A percentile compares a stretch with the other conserved stretches of the same genome.
These are phyloP conservation scores for Fusarium hainanense DNA, from an alignment of 2,329 filamentous ascomycete genomes.

Conservation along the genomic window DNA sequence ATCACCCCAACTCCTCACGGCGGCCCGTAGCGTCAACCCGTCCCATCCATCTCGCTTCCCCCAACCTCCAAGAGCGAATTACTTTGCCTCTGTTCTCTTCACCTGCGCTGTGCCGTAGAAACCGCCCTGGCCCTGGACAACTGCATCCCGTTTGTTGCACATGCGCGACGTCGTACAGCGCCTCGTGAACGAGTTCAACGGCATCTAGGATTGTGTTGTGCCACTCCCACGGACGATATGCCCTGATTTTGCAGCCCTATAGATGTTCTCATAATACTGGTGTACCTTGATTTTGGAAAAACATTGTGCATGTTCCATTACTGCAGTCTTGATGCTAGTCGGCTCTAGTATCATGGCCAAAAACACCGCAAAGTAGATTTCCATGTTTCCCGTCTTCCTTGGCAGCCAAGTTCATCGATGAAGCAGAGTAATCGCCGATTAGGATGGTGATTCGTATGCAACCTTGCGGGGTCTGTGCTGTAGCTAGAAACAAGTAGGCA, in stretches of 20 bases:
- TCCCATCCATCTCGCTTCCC: slow-evolving; percentile 43
- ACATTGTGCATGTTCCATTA: not conserved
- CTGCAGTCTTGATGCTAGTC: slow-evolving; percentile 3
- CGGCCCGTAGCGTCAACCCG: slow-evolving; percentile 38
- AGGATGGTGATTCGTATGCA: slow-evolving; percentile 16
- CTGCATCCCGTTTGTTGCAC: slow-evolving; percentile 26
- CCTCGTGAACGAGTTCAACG: slow-evolving; percentile 34
- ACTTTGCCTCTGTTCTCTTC: slow-evolving; percentile 33
- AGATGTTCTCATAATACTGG: slow-evolving; percentile 14
- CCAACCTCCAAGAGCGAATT: slow-evolving; percentile 41
- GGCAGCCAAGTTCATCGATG: slow-evolving; percentile 21
- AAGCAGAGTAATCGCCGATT: slow-evolving; percentile 35
- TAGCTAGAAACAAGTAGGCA: slow-evolving; percentile 12
- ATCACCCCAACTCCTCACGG: slow-evolving; percentile 6
- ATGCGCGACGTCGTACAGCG: slow-evolving; percentile 39
- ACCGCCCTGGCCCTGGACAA: slow-evolving; percentile 19
- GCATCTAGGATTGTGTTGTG: not conserved
- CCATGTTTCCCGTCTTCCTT: slow-evolving; percentile 29
- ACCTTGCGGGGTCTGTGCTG: slow-evolving; percentile 18
- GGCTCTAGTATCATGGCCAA: not conserved
- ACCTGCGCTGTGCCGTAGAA: slow-evolving; percentile 32
- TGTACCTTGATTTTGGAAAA: not conserved
- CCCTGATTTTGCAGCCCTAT: slow-evolving; percentile 37
- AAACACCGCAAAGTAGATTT: slow-evolving; percentile 29
- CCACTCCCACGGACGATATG: slow-evolving; percentile 6